Percentiles rank a stretch among this genome's conserved stretches.
Evolutionary conservation across 352 stramenopile genomes (phyloP).

Genomic region (Globisporangium parvum): DNA sequence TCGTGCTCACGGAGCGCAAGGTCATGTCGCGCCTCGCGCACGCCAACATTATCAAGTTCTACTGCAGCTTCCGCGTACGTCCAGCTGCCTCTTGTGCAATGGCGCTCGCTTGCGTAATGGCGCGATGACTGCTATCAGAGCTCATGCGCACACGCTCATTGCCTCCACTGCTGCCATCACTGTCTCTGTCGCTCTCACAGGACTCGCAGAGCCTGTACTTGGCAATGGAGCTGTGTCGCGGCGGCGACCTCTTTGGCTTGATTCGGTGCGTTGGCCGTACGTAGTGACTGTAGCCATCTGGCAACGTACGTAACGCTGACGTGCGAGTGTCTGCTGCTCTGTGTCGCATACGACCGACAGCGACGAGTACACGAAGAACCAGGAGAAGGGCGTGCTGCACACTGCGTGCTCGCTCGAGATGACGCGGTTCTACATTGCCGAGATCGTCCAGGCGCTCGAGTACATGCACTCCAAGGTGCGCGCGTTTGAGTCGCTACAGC

Average conservation of each 20-base stretch:
- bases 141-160: not conserved
- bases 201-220: slow-evolving; percentile 86
- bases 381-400: slow-evolving; percentile 45
- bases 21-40: slow-evolving; percentile 86
- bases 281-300: slow-evolving; percentile 1
- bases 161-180: no score
- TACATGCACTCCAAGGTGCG: slow-evolving; percentile 92
- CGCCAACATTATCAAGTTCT: slow-evolving; percentile 87
- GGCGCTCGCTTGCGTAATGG: slow-evolving; percentile 9
- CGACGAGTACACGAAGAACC: slow-evolving; percentile 48
- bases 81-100: not conserved
- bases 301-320: not conserved
- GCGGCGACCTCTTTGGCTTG: slow-evolving; percentile 72
- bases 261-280: slow-evolving; percentile 45
- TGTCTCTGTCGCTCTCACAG: slow-evolving; percentile 20
- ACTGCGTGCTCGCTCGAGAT: slow-evolving; percentile 64
- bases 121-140: not conserved
- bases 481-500: no score
- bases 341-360: slow-evolving; percentile 16
- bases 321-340: not conserved
- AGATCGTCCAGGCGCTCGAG: slow-evolving; percentile 90
- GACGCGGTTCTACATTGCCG: slow-evolving; percentile 90
- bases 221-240: slow-evolving; percentile 81
- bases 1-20: slow-evolving; percentile 88
- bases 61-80: slow-evolving; percentile 81